Conservation (phyloP, 2,329 filamentous ascomycete genomes). For the Penicillium italicum region DNA sequence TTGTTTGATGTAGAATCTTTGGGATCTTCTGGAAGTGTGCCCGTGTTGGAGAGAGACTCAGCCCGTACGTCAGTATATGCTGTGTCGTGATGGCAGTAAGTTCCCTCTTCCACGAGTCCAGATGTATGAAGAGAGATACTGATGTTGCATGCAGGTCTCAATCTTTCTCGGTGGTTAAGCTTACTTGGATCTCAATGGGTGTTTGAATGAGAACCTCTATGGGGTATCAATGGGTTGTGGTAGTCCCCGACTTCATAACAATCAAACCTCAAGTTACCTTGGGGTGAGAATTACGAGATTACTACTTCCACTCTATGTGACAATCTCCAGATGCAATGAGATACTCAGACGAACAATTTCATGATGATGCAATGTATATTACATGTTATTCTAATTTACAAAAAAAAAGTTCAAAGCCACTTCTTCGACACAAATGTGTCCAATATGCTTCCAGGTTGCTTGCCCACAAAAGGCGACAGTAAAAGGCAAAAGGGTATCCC, state of each 20-base stretch:
- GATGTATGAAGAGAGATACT: constrained; percentile 2
- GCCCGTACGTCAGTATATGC: constrained; percentile 91
- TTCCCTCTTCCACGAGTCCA: constrained; percentile 13
- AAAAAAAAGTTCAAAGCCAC: constrained; percentile 13
- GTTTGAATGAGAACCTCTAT: not conserved
- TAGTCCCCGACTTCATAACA: not conserved
- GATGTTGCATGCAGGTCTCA: constrained; percentile 26
- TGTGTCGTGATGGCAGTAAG: constrained; percentile 90
- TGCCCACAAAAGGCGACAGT: constrained; percentile 13
- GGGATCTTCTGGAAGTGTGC: constrained; percentile 97
- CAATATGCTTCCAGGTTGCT: constrained; percentile 19
- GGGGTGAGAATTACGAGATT: not conserved
- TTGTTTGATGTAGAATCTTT: constrained; percentile 54
- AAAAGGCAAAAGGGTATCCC: constrained; percentile 23
- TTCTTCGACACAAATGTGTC: constrained; percentile 6
- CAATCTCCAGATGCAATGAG: not conserved
- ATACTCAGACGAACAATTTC: constrained; percentile 14
- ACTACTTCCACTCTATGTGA: not conserved
- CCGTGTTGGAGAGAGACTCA: constrained; percentile 84
- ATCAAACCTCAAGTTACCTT: not conserved
- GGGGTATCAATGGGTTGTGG: not conserved
- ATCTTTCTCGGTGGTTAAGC: constrained; percentile 38
- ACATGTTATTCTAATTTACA: constrained; percentile 23
- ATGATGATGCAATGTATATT: constrained; percentile 30
- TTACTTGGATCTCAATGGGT: not conserved